Base-by-base conservation (phyloP, 176 grass and related monocot species). In the Triticum monococcum region DNA sequence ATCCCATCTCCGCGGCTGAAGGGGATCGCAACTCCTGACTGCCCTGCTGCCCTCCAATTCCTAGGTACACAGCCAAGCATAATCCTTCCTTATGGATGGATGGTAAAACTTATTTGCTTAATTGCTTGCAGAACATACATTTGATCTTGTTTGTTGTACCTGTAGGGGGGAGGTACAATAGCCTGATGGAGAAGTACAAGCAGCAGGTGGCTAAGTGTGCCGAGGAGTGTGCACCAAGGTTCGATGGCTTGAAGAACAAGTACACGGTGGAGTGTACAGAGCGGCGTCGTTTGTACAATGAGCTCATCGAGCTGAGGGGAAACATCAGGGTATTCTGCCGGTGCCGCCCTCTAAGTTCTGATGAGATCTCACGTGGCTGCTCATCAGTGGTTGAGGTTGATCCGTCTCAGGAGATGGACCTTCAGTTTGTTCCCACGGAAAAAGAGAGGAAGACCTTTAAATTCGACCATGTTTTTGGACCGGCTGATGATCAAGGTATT, bases 281-380 rank as follows among this genome's bases (percentile, higher is more conserved):
- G 69, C 86, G 97, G 57, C 81, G 83, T 2, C 85, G 92, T 3
- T 41, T 99, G 52, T 91, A 96, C 74, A 99, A 99, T 56, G 97
- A 96, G 11, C 26, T 99, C 1, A 97, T 99, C 36, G 97, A 97
- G 65, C 65, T 97, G 78, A 93, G 83, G 85, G 97, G 97, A 18
- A 99, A 99, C 73, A 97, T 99, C 45, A 88, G 97, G 87, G 97
- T 99, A 11, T 99, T 96, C 65, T 99, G 94, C 74, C 76, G 97
- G 10, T 96, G 94, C 68, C 78, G 90, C 31, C 97, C 97, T 64
- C 76, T 97, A 18, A 97, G 80, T 77, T 82, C 81, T 2, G 83
- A 91, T 72, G 97, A 99, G 88, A 84, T 87, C 79, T 88, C 83
- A 43, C 87, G 77, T 65, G 97, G 97, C 17, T 90, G 67, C 78